These are phyloP conservation scores for Candida sakaeoensis DNA, from an alignment of 805 yeast species.

Conservation along the genomic window DNA sequence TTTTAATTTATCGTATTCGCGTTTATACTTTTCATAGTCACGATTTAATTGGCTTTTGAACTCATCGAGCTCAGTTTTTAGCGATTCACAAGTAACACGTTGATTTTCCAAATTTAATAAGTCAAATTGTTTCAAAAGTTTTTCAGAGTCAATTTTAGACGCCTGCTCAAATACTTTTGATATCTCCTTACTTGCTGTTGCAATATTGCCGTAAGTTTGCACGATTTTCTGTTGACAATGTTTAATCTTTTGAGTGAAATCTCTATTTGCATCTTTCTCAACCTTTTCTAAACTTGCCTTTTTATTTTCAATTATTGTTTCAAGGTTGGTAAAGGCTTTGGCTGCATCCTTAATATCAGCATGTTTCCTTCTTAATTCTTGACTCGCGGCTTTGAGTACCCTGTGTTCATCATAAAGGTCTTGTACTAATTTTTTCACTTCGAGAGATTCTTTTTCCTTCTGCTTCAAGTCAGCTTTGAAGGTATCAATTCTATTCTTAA, in stretches of 20 bases:
- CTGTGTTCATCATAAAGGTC: conserved; percentile 9
- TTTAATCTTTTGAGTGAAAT: conserved; percentile 38
- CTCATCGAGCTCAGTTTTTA: conserved; percentile 24
- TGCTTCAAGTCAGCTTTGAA: conserved; percentile 4
- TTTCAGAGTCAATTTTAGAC: conserved; percentile 8
- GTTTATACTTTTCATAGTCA: conserved; percentile 31
- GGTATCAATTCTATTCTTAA: conserved; percentile 1
- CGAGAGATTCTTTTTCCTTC: background rate
- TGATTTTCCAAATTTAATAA: conserved; percentile 16
- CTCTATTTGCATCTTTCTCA: conserved; percentile 37
- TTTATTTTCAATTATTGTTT: conserved; percentile 21
- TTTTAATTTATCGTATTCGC: conserved; percentile 35
- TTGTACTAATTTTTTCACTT: no score
- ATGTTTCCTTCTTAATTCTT: conserved; percentile 10
- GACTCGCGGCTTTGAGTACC: conserved; percentile 11
- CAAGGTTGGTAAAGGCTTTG: conserved; percentile 17
- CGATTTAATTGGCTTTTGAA: conserved; percentile 17
- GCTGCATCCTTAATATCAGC: conserved; percentile 12
- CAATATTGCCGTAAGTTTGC: conserved; percentile 15
- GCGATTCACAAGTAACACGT: conserved; percentile 18
- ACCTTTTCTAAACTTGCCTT: conserved; percentile 28
- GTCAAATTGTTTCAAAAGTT: conserved; percentile 3
- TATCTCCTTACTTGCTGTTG: conserved; percentile 3
- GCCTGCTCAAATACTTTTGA: background rate
- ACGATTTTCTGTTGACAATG: conserved; percentile 26